phyloP scores from a whole-genome alignment of 345 rosid species.

The Rhodamnia argentea region DNA sequence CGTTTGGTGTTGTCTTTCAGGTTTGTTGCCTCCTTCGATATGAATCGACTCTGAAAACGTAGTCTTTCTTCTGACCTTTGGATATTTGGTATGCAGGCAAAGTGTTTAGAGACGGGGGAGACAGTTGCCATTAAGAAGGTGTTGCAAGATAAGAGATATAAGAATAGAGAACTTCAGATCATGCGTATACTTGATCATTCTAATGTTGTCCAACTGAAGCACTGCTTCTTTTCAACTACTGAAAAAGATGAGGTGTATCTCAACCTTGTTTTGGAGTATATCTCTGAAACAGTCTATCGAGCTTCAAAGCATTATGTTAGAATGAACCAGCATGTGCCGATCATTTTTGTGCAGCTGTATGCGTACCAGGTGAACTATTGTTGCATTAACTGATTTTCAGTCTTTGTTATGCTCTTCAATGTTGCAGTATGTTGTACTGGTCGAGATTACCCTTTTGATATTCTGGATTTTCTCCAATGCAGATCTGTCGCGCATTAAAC shows the following conservation, averaged over 20 bases:
- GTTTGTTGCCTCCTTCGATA: constrained; percentile 13
- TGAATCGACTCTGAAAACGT: neutral
- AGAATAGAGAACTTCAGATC: constrained; percentile 95
- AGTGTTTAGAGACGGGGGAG: constrained; percentile 78
- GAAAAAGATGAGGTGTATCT: constrained; percentile 89
- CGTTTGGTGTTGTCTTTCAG: constrained; percentile 94
- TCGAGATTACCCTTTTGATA: neutral
- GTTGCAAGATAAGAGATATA: constrained; percentile 91
- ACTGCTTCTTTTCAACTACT: constrained; percentile 86
- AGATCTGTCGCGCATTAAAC: constrained; percentile 94
- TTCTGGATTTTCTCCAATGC: constrained; percentile 5
- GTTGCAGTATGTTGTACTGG: neutral
- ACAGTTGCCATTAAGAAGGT: constrained; percentile 92
- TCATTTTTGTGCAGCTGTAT: constrained; percentile 67
- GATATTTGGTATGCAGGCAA: constrained; percentile 37
- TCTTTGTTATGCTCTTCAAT: neutral
- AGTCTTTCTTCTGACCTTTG: neutral
- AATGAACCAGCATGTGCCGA: constrained; percentile 52
- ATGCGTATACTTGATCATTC: constrained; percentile 85
- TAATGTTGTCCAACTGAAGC: constrained; percentile 73
- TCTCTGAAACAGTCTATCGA: constrained; percentile 85
- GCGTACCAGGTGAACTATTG: constrained; percentile 49
- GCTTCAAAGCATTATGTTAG: constrained; percentile 69
- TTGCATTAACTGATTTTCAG: neutral
- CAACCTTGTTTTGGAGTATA: constrained; percentile 87